These are phyloP conservation scores for Tilletiopsis washingtonensis DNA, from an alignment of 1,284 basidiomycete genomes.

Conservation along the genomic window DNA sequence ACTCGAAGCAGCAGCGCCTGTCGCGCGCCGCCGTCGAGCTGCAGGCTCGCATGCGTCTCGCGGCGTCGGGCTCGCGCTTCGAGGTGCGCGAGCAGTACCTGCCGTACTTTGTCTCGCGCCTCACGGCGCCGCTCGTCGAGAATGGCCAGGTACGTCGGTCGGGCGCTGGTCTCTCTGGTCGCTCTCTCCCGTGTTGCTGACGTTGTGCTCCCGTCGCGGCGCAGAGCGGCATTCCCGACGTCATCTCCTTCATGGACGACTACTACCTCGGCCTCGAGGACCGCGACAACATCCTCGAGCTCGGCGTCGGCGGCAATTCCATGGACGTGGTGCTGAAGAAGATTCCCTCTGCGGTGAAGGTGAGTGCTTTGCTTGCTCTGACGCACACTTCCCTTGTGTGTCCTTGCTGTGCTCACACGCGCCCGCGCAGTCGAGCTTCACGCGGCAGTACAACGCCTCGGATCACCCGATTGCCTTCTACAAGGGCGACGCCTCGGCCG, in stretches of 20 bases:
- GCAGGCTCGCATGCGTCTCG: conserved; percentile 88
- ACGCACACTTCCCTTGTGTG: no score
- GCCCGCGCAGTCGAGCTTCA: no score
- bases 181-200: no score
- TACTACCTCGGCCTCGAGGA: conserved; percentile 90
- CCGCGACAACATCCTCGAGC: conserved; percentile 88
- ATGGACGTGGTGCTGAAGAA: conserved; percentile 65
- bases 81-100: conserved; percentile 89
- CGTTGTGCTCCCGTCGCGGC: neutral
- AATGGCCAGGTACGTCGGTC: conserved; percentile 54
- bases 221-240: conserved; percentile 67
- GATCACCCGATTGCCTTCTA: conserved; percentile 35
- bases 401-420: no score
- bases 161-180: no score
- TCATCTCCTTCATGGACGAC: conserved; percentile 83
- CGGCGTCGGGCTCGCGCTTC: conserved; percentile 75
- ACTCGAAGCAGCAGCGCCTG: conserved; percentile 82
- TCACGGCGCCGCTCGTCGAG: conserved; percentile 69
- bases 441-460: conserved; percentile 59
- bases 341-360: conserved; percentile 72
- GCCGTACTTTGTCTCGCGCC: conserved; percentile 68
- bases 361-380: no score
- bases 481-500: conserved; percentile 14
- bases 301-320: conserved; percentile 73
- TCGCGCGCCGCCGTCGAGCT: conserved; percentile 75